phyloP scores from a whole-genome alignment of 2,329 filamentous ascomycete genomes.

The Allantophomopsis lycopodina region DNA sequence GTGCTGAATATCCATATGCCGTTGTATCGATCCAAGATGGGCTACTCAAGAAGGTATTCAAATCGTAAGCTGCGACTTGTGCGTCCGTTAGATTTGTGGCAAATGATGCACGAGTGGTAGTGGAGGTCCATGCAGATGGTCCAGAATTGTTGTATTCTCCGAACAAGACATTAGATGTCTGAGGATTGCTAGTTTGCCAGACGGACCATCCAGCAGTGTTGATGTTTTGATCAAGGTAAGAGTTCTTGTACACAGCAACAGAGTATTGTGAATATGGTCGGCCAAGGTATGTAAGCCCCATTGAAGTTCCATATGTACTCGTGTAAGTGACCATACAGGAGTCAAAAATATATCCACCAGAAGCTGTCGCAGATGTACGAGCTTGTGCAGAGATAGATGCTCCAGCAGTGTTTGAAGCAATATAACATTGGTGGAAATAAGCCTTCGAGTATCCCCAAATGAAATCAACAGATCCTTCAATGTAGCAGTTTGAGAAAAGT shows the following conservation, averaged over 20 bases:
- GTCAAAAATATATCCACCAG: slow-evolving; percentile 20
- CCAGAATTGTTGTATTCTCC: slow-evolving; percentile 4
- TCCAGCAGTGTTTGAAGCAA: slow-evolving; percentile 21
- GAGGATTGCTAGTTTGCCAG: slow-evolving; percentile 20
- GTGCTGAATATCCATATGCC: slow-evolving; percentile 23
- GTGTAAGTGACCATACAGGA: slow-evolving; percentile 13
- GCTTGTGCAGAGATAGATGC: slow-evolving; percentile 28
- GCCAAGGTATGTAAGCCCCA: slow-evolving; percentile 28
- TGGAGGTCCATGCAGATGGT: slow-evolving; percentile 10
- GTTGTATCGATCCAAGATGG: slow-evolving; percentile 25
- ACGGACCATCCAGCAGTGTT: slow-evolving; percentile 31
- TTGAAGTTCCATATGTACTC: slow-evolving; percentile 13
- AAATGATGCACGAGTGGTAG: slow-evolving; percentile 18
- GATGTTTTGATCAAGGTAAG: slow-evolving; percentile 28
- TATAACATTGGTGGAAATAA: slow-evolving; percentile 30
- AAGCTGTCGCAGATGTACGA: slow-evolving; percentile 19
- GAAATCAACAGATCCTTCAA: slow-evolving; percentile 41
- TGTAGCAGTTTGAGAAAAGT: slow-evolving; percentile 37
- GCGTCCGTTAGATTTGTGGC: slow-evolving; percentile 20
- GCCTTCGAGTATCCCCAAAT: slow-evolving; percentile 34
- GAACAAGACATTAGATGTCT: slow-evolving; percentile 3
- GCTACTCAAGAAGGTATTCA: slow-evolving; percentile 22
- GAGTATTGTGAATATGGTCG: slow-evolving; percentile 33
- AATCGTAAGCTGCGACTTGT: slow-evolving; percentile 20
- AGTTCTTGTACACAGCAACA: slow-evolving; percentile 31